Evolutionary conservation across 345 rosid species (phyloP), one percentile per base, ranked within the genome.

Genomic region (Dovyalis caffra): DNA sequence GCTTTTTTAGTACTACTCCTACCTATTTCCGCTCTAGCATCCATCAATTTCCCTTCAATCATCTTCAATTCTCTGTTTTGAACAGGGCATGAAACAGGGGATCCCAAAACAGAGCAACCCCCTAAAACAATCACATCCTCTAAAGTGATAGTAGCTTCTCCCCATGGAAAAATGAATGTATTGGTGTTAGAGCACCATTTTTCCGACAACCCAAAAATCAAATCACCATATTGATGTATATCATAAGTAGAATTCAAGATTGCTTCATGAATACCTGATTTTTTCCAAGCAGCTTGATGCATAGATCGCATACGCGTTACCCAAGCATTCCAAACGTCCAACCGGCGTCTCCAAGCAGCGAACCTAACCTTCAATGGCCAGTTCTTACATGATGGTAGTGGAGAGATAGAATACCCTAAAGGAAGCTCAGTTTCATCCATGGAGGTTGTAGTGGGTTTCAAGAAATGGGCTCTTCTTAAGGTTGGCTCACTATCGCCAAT

Each of bases 11-110:
- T 45, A 2, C 1, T 18, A 26, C 25, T 35, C 12, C 58, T 75
- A 21, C 9, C 43, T 1, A 88, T 28, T 37, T 79, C 77, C 9
- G 3, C 35, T 23, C 76, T 78, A 2, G 71, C 84, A 70, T 29
- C 29, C 45, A 34, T 38, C 79, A 83, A 69, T 70, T 66, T 74
- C 68, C 76, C 73, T 74, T 82, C 78, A 3, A 70, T 32, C 14
- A 7, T 33, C 70, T 26, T 53, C 62, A 31, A 58, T 69, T 64
- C 61, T 34, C 66, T 61, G 15, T 37, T 43, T 14, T 61, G 67
- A 60, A 66, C 43, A 23, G 73, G 15, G 57, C 56, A 16, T 32
- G 64, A 69, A 62, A 69, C 70, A 51, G 74, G 74, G 70, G 28
- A 49, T 23, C 74, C 70, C 25, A 47, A 69, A 60, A 49, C 74